Base-by-base conservation (phyloP, 371 early-diverging fungal genomes). In the Zychaea mexicana region DNA sequence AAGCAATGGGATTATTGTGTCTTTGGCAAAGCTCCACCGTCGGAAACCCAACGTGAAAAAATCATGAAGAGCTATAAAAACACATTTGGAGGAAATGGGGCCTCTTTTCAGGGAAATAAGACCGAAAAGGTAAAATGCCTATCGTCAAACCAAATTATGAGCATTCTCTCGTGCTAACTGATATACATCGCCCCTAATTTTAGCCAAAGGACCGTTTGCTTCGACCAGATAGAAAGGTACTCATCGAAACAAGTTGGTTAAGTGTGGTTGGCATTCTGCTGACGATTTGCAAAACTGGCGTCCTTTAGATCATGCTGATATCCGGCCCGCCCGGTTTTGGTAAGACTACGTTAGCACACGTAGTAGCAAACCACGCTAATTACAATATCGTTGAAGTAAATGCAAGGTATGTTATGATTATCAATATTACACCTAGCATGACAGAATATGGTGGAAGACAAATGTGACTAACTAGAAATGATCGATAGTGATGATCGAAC, bases 271-370 rank as follows among this genome's bases (percentile, higher is more conserved):
- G 15, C 38, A 15, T 36, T 36, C 15, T 15, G 7, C 38, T 9
- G 7, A 9, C 38, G 38, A 7, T 36, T 36, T 36, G 38, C n/a
- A n/a, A n/a, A n/a, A n/a, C n/a, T n/a, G n/a, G n/a, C n/a, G n/a
- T 42, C 6, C 3, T 64, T 17, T 84, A 91, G 83, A 91, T 99
- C 21, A 74, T 98, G 27, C 68, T 99, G n/a, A 65, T 99, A 22
- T 85, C 94, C 6, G 99, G 99, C 0, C 93, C 96, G 19, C 97
- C 99, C 1, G 99, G 99, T 0, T 83, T 97, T 55, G 99, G 99
- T 60, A 99, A 99, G 74, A 99, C 99, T 0, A 98, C 99, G 0
- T 78, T 99, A 65, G 99, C 98, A 0, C 96, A 98, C 74, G 88
- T 99, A 1, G 86, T 95, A 47, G 98, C 98, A 0, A 83, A 85